These are phyloP conservation scores for Fusarium sarcochroum DNA, from an alignment of 2,329 filamentous ascomycete species.

Conservation along the genomic window DNA sequence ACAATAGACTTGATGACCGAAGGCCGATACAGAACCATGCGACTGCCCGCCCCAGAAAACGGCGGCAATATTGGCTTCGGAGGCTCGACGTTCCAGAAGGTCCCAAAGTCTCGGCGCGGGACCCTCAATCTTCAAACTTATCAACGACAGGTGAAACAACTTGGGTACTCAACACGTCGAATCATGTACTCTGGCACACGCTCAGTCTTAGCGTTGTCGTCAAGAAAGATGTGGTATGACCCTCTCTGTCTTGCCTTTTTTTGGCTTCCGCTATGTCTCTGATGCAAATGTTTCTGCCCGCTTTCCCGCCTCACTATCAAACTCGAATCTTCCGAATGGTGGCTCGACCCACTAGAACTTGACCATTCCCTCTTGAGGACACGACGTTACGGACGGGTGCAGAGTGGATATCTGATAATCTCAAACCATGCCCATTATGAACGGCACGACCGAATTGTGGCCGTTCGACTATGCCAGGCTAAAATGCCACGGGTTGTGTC, in stretches of 20 bases:
- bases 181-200: conserved; percentile 27
- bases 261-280: conserved; percentile 34
- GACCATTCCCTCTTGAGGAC: conserved; percentile 35
- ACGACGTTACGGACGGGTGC: conserved; percentile 30
- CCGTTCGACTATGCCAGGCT: conserved; percentile 35
- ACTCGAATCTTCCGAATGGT: conserved; percentile 12
- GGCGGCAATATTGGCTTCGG: conserved; percentile 36
- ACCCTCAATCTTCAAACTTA: conserved; percentile 32
- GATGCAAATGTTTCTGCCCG: conserved; percentile 29
- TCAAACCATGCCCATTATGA: conserved; percentile 41
- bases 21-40: conserved; percentile 23
- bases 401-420: conserved; percentile 42
- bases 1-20: conserved; percentile 8
- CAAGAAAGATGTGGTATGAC: conserved; percentile 26
- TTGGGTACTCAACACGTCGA: conserved; percentile 30
- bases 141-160: conserved; percentile 45
- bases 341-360: conserved; percentile 27
- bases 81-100: conserved; percentile 48
- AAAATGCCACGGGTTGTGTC: conserved; percentile 43
- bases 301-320: conserved; percentile 36
- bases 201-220: conserved; percentile 22
- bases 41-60: conserved; percentile 30
- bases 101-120: conserved; percentile 34
- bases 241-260: conserved; percentile 27
- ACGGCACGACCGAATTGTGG: conserved; percentile 46